phyloP scores from a whole-genome alignment of 805 yeast genomes.

The Metschnikowia lunata region DNA sequence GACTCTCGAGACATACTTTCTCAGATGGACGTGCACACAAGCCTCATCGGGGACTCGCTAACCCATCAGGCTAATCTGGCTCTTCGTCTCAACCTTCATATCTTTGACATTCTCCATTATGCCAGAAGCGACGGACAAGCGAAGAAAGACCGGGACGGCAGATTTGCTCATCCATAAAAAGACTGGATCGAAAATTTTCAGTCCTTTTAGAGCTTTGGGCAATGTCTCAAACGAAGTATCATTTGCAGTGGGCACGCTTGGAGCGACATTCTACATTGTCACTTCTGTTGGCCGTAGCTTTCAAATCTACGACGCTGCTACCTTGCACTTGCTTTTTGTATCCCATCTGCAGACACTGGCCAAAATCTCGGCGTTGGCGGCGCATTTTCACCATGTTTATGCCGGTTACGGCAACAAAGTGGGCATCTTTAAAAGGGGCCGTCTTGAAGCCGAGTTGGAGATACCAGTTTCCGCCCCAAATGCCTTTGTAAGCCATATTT shows the following conservation, averaged over 20 bases:
- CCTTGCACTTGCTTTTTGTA: conserved; percentile 78
- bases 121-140: conserved; percentile 25
- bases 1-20: no score
- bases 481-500: conserved; percentile 44
- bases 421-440: conserved; percentile 82
- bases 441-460: conserved; percentile 38
- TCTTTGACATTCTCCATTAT: not conserved
- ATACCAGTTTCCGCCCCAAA: conserved; percentile 14
- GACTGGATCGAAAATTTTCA: conserved; percentile 48
- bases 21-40: no score
- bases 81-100: no score
- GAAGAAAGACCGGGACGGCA: conserved; percentile 23
- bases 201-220: conserved; percentile 85
- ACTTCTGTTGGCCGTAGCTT: conserved; percentile 87
- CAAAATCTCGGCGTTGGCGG: conserved; percentile 64
- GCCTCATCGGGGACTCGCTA: no score
- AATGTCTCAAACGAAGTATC: conserved; percentile 85
- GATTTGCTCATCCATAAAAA: not conserved
- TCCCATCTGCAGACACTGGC: conserved; percentile 72
- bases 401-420: conserved; percentile 69
- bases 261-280: conserved; percentile 79
- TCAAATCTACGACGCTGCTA: conserved; percentile 90
- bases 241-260: conserved; percentile 83
- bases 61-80: no score
- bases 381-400: conserved; percentile 81